Conservation (phyloP, 2,329 filamentous ascomycete species). For the Colletotrichum sp. region DNA sequence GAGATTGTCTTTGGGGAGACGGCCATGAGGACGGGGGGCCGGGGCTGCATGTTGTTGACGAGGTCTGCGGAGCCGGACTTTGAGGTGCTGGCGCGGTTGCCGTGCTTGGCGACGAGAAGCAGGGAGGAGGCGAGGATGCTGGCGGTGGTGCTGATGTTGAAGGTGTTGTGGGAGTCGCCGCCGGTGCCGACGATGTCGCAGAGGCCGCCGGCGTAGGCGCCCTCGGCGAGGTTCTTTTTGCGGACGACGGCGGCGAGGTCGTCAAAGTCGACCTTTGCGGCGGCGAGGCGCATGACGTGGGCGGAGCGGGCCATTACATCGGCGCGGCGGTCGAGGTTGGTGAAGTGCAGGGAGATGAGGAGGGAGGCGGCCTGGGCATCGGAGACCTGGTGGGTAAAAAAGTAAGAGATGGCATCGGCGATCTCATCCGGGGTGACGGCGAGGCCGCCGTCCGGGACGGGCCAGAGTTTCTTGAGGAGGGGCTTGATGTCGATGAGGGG, state of each 20-base stretch:
- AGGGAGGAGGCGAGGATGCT: constrained; percentile 90
- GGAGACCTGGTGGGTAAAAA: constrained; percentile 91
- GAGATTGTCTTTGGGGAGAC: constrained; percentile 75
- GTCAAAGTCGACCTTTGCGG: constrained; percentile 71
- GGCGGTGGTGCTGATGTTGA: constrained; percentile 96
- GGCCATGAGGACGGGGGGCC: constrained; percentile 74
- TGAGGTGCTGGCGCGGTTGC: constrained; percentile 93
- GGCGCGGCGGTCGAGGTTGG: constrained; percentile 80
- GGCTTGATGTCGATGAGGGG: constrained; percentile 66
- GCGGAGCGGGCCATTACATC: constrained; percentile 89
- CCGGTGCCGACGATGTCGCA: constrained; percentile 98
- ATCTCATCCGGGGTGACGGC: constrained; percentile 79
- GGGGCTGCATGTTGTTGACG: constrained; percentile 75
- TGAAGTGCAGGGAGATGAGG: constrained; percentile 91
- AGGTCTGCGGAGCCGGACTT: constrained; percentile 96
- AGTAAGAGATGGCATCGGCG: constrained; percentile 85
- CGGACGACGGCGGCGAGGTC: constrained; percentile 67
- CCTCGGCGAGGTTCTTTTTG: constrained; percentile 67
- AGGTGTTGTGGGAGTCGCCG: constrained; percentile 95
- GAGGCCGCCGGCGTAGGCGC: constrained; percentile 81
- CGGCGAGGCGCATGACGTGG: constrained; percentile 81
- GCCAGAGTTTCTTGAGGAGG: constrained; percentile 77
- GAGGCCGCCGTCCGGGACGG: constrained; percentile 44
- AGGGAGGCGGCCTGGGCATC: constrained; percentile 87
- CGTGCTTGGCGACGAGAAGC: constrained; percentile 90